Evolutionary conservation across 148 eudicot species (phyloP).

Genomic region (Pouteria glomerata): DNA sequence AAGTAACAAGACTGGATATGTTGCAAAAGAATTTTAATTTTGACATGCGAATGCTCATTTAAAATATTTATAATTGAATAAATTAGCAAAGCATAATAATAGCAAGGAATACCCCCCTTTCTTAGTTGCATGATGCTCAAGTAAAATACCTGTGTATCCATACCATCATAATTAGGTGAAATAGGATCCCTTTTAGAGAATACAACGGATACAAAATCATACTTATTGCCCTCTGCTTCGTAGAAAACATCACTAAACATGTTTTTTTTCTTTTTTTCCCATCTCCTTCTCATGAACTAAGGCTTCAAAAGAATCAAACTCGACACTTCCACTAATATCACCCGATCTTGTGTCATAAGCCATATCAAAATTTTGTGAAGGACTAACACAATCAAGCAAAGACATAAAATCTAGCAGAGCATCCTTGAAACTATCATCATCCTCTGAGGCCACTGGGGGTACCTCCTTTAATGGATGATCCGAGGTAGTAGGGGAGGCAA

Average conservation of each 20-base stretch:
- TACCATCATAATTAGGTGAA: slow-evolving; percentile 86
- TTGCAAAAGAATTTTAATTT: slow-evolving; percentile 88
- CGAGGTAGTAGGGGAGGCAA: slow-evolving; percentile 26
- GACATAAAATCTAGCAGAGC: slow-evolving; percentile 72
- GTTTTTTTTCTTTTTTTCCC: slow-evolving; percentile 35
- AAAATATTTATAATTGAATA: slow-evolving; percentile 22
- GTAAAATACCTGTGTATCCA: slow-evolving; percentile 74
- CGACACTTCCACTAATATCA: slow-evolving; percentile 11
- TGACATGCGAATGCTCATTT: slow-evolving; percentile 95
- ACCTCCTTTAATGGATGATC: slow-evolving; percentile 39
- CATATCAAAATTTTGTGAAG: slow-evolving; percentile 18
- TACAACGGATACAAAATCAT: slow-evolving; percentile 76
- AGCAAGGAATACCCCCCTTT: no score
- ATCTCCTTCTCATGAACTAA: slow-evolving; percentile 32
- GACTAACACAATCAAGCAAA: slow-evolving; percentile 32
- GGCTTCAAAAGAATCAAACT: slow-evolving; percentile 31
- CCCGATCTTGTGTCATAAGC: neutral
- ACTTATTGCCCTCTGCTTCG: slow-evolving; percentile 85
- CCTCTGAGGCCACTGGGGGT: slow-evolving; percentile 37
- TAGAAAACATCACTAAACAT: slow-evolving; percentile 61
- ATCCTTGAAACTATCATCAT: slow-evolving; percentile 74
- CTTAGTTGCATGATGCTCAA: neutral
- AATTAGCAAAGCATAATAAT: neutral
- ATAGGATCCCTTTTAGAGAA: slow-evolving; percentile 61
- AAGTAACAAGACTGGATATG: slow-evolving; percentile 91